A percentile compares a stretch with the other conserved stretches of the same genome.
These are phyloP conservation scores for Omphalea diandra DNA, from an alignment of 441 rosid genomes.

Conservation along the genomic window DNA sequence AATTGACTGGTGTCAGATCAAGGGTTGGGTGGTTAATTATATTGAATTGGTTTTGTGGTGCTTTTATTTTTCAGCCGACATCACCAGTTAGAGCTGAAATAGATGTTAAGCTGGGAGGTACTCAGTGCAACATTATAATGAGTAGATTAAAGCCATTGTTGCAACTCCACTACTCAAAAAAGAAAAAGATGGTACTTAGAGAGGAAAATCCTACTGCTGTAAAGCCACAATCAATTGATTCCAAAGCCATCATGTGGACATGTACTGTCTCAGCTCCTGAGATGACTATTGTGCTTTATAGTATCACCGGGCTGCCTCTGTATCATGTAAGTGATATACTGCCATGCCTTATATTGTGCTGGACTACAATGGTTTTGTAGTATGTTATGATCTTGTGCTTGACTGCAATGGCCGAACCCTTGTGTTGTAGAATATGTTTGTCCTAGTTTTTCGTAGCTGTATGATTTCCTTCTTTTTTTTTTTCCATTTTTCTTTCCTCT, in stretches of 20 bases:
- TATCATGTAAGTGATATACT: constrained; percentile 77
- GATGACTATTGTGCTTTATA: constrained; percentile 76
- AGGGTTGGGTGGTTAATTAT: neutral
- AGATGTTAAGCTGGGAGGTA: constrained; percentile 91
- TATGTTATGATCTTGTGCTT: too few relatives aligned
- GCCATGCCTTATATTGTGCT: constrained; percentile 1
- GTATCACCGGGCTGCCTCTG: constrained; percentile 56
- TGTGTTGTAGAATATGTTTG: constrained; percentile 6
- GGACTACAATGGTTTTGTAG: constrained; percentile 12
- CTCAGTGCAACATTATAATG: constrained; percentile 65
- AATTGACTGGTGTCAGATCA: neutral
- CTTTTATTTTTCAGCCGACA: constrained; percentile 56
- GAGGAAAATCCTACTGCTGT: constrained; percentile 44
- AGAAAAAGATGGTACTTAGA: constrained; percentile 68
- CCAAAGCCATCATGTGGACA: constrained; percentile 85
- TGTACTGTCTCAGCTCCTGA: constrained; percentile 98
- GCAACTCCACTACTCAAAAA: constrained; percentile 60
- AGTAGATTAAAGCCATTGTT: constrained; percentile 86
- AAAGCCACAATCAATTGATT: constrained; percentile 53
- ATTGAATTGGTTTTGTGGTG: constrained; percentile 12
- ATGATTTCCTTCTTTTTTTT: too few relatives aligned
- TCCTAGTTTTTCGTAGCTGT: constrained; percentile 15
- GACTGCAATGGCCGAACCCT: constrained; percentile 11
- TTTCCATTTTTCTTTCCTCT: neutral
- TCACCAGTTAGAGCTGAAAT: constrained; percentile 85